Base-by-base conservation (phyloP, 768 basidiomycete species). In the Xanthoconium purpureum region DNA sequence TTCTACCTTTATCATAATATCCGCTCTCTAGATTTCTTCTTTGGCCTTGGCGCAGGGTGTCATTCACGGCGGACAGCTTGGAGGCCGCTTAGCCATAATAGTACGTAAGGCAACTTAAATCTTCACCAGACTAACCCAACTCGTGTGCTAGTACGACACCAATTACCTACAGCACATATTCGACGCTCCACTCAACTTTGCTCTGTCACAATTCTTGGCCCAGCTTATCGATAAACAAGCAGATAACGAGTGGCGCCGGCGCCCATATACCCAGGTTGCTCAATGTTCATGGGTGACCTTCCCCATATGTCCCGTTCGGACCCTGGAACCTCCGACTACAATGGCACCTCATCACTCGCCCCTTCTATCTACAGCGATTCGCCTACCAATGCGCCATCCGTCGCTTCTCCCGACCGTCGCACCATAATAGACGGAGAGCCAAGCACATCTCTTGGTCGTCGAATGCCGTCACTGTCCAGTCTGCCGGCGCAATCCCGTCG, bases 311-410 rank as follows among this genome's bases (percentile, higher is more conserved):
- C 58, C 20, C 33, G 28, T 54, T 36, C 40, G 33, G 33, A 3
- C 33, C 2, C 12, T 66, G 93, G 91, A 57, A 81, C 80, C 64
- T 79, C 94, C 73, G 86, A 85, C 74, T 89, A 93, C 75, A 95
- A 89, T 70, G 84, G 91, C 66, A 85, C 91, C 78, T 88, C 89
- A 82, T 75, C 94, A 64, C 91, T 91, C 68, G 88, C 94, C 72
- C 89, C 95, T 71, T 64, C 69, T 29, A 32, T 58, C 48, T 40
- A 40, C 50, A 50, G 61, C n/a, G 52, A 60, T 55, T 47, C 54
- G 10, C 30, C 47, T 45, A 18, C 48, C 49, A 48, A 46, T 11
- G 12, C 40, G 37, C 17, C 57, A 10, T 54, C 63, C 33, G 57
- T 71, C 49, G 70, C 65, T 32, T 73, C 71, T n/a, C 67, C 70